Base-by-base conservation (phyloP, 768 basidiomycete genomes). In the Hirschioporus abietinus region DNA sequence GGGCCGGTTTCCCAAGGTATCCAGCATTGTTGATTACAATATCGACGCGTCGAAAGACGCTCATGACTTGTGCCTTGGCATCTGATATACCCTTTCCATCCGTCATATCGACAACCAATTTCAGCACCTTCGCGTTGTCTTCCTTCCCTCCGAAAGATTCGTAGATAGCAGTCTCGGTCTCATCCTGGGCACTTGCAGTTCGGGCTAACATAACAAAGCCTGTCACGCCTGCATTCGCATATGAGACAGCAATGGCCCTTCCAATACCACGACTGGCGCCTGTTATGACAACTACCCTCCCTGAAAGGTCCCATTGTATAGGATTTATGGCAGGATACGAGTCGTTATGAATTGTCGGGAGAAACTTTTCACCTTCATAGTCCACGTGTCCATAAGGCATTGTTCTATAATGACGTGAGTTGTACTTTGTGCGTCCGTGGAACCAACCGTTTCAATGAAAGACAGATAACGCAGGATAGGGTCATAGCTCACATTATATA, bases 251-350 rank as follows among this genome's bases (percentile, higher is more conserved):
- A 15, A 58, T 67, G n/a, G 64, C 69, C 30, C 66, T 34, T 9
- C 72, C 72, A 1, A 73, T 72, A 27, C 72, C 72, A 17, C 68
- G 68, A 7, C 65, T 67, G 7, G 67, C 67, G 18, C 73, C 73
- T 5, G 72, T 73, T 63, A 74, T 67, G 36, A 73, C 25, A 5
- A 69, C 73, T 0, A 69, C 67, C 20, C 20, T 52, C 20, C 42
- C 42, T 12, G 42, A 52, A 52, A 52, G 42, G 42, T 6, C 42
- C 42, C 42, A 52, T 10, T 52, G 42, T 3, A 10, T 52, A 20
- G 42, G 42, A 52, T 52, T 20, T 52, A 52, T 52, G 20, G 42
- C 42, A 20, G 42, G 6, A 20, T 52, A 52, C 42, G 42, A 5
- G 20, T 52, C 42, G 20, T 1, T 15, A 52, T 15, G 12, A 52